phyloP scores from a whole-genome alignment of 345 rosid species.

The Syzygium jambos region DNA sequence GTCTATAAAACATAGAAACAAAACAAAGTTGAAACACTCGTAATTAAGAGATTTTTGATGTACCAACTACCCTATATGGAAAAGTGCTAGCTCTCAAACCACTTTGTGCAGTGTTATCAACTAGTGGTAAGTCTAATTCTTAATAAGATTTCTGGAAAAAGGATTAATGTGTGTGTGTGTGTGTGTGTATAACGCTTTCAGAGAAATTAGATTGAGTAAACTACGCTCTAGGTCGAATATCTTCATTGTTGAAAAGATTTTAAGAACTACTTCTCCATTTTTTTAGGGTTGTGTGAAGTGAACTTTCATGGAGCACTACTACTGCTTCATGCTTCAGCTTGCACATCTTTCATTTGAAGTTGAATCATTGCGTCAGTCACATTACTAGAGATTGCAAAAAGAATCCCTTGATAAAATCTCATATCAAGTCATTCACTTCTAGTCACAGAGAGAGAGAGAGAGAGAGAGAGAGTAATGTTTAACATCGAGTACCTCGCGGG shows the following conservation, averaged over 20 bases:
- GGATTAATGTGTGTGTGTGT: neutral
- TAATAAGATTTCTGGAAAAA: neutral
- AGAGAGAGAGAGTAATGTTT: neutral
- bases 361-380: neutral
- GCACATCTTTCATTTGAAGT: neutral
- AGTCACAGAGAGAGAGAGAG: neutral
- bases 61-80: neutral
- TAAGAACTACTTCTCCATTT: neutral
- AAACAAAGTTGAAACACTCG: constrained; percentile 1
- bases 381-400: neutral
- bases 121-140: neutral
- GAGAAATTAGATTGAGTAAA: neutral
- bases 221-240: neutral
- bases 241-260: neutral
- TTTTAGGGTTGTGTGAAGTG: neutral
- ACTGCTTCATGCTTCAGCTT: neutral
- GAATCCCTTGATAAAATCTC: neutral
- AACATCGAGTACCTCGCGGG: constrained; percentile 74
- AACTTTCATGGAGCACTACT: neutral
- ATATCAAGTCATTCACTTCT: neutral
- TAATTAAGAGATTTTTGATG: neutral
- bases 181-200: neutral
- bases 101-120: neutral
- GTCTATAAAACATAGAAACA: constrained; percentile 34
- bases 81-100: neutral